These are phyloP conservation scores for Penicillium brevicompactum DNA, from an alignment of 2,329 filamentous ascomycete genomes.

Conservation along the genomic window DNA sequence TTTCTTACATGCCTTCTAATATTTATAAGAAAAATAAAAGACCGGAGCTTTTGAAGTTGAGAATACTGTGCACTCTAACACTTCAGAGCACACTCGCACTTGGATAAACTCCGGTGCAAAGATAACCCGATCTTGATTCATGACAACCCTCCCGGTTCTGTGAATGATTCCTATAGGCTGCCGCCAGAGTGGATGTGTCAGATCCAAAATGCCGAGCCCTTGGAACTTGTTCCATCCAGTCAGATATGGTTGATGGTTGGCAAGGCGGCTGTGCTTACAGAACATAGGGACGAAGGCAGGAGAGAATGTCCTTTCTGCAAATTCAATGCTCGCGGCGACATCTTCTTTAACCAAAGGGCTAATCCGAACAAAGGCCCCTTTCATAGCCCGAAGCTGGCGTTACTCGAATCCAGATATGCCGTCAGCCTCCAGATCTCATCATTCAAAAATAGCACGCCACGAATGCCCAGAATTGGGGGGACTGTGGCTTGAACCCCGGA, in stretches of 20 bases:
- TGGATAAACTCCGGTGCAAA: not conserved
- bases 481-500: slow-evolving; percentile 8
- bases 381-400: no score
- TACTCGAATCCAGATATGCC: not conserved
- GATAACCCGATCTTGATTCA: not conserved
- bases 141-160: not conserved
- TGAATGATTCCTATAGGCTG: not conserved
- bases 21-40: no score
- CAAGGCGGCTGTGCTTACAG: slow-evolving; percentile 10
- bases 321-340: no score
- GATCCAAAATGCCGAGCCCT: slow-evolving; percentile 16
- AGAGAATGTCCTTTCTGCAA: no score
- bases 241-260: slow-evolving; percentile 16
- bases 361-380: no score
- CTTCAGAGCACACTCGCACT: no score
- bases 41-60: no score
- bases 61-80: no score
- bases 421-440: not conserved
- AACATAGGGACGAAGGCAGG: not conserved
- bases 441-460: slow-evolving; percentile 3
- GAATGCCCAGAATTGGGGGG: slow-evolving; percentile 2
- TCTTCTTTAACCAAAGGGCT: no score
- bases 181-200: slow-evolving; percentile 4
- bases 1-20: no score
- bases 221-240: slow-evolving; percentile 12